phyloP scores from a whole-genome alignment of 495 filamentous ascomycete species.

The Bathelium albidoporum region DNA sequence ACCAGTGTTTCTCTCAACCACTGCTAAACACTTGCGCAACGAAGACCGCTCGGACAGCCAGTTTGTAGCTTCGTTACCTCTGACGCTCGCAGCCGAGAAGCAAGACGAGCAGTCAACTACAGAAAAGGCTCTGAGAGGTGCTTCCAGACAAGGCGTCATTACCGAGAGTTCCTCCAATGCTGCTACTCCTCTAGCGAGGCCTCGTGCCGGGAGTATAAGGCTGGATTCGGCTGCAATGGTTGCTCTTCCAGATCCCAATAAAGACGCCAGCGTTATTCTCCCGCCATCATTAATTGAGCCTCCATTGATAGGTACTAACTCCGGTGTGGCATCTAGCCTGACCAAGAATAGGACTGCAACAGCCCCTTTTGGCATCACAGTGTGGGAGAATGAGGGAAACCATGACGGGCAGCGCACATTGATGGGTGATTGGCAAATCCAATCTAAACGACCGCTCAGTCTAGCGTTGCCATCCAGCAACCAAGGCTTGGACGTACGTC shows the following conservation, averaged over 20 bases:
- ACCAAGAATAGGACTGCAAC: no score
- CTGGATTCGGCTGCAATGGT: neutral
- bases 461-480: constrained; percentile 19
- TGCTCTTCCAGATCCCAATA: constrained; percentile 24
- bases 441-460: constrained; percentile 22
- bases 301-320: neutral
- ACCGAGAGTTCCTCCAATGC: constrained; percentile 58
- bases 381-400: neutral
- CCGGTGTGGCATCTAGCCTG: no score
- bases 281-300: constrained; percentile 23
- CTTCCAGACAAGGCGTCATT: constrained; percentile 23
- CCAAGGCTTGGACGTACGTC: constrained; percentile 28
- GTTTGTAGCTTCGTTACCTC: neutral
- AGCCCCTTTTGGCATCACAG: neutral
- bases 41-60: neutral
- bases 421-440: constrained; percentile 24
- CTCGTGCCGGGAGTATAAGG: constrained; percentile 40
- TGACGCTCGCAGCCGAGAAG: neutral
- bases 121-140: neutral
- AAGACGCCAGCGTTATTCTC: constrained; percentile 20
- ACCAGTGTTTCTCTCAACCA: constrained; percentile 11
- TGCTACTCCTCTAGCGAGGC: constrained; percentile 65
- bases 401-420: neutral
- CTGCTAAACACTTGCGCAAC: constrained; percentile 23
- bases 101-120: neutral